Percentiles rank a stretch among this genome's conserved stretches.
phyloP scores from a whole-genome alignment of 805 yeast species.

The Diddensiella transvaalensis region DNA sequence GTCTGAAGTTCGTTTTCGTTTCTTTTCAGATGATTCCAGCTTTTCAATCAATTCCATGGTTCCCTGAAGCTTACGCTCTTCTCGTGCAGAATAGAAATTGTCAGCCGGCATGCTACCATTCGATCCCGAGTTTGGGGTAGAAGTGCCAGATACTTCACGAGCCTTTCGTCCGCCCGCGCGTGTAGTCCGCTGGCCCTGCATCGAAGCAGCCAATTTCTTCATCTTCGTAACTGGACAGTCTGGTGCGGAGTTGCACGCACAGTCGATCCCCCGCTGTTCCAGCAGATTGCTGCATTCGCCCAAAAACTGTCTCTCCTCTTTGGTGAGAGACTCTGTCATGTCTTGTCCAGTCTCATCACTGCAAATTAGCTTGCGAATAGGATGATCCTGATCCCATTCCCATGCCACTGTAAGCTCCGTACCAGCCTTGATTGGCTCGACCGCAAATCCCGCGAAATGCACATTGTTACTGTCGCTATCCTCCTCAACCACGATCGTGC shows the following conservation, averaged over 20 bases:
- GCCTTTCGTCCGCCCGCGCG: constrained; percentile 7
- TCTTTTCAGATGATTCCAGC: constrained; percentile 13
- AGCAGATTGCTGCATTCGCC: constrained; percentile 19
- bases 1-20: constrained; percentile 3
- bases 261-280: constrained; percentile 28
- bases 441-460: constrained; percentile 55
- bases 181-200: constrained; percentile 9
- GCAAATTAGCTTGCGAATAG: constrained; percentile 53
- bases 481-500: constrained; percentile 36
- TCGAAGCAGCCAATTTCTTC: constrained; percentile 20
- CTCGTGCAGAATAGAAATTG: constrained; percentile 25
- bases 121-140: constrained; percentile 6
- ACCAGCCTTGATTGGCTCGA: constrained; percentile 54
- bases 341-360: constrained; percentile 32
- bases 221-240: constrained; percentile 27
- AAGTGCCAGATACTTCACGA: background rate
- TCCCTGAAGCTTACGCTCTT: constrained; percentile 28
- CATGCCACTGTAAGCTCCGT: constrained; percentile 76
- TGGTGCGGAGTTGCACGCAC: constrained; percentile 26
- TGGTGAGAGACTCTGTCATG: constrained; percentile 17
- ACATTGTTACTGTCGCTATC: constrained; percentile 35
- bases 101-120: constrained; percentile 9
- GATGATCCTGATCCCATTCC: constrained; percentile 85
- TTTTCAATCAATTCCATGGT: constrained; percentile 25
- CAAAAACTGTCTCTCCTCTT: constrained; percentile 22